phyloP scores from a whole-genome alignment of 352 stramenopile species.

The Phytophthora crassamura region DNA sequence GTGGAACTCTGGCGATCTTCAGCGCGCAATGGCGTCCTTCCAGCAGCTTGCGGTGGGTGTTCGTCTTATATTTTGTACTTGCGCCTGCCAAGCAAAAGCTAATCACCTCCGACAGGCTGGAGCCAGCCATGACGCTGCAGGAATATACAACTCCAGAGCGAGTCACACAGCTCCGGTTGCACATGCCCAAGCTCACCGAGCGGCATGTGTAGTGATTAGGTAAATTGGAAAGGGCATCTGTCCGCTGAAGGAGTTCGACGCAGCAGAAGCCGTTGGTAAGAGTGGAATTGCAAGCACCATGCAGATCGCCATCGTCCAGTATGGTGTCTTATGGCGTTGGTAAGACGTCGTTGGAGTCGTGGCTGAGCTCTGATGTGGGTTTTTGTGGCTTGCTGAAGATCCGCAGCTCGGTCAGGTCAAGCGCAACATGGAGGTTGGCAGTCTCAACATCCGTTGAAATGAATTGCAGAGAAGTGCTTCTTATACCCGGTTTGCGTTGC shows the following conservation, averaged over 20 bases:
- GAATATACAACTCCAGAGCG: constrained; percentile 59
- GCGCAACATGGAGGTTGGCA: constrained; percentile 70
- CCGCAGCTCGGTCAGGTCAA: constrained; percentile 71
- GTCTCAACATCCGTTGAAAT: background rate
- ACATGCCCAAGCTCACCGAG: constrained; percentile 57
- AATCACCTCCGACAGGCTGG: constrained; percentile 3
- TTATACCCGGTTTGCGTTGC: background rate
- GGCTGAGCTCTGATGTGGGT: background rate
- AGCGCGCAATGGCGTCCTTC: constrained; percentile 87
- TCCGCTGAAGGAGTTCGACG: too few relatives aligned
- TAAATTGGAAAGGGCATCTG: background rate
- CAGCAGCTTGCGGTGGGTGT: constrained; percentile 62
- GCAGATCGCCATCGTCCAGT: constrained; percentile 83
- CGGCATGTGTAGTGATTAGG: constrained; percentile 15
- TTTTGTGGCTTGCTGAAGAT: constrained; percentile 41
- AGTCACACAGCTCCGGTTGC: constrained; percentile 51
- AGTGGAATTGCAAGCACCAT: constrained; percentile 24
- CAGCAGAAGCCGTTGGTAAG: too few relatives aligned
- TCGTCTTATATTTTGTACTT: background rate
- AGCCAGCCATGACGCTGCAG: constrained; percentile 21
- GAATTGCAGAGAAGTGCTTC: background rate
- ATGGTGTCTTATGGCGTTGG: constrained; percentile 48
- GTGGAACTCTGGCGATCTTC: constrained; percentile 77
- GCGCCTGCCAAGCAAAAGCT: background rate
- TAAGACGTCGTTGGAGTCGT: background rate